Evolutionary conservation across 371 early-diverging fungal genomes (phyloP).

Genomic region (Fennellomyces sp.): DNA sequence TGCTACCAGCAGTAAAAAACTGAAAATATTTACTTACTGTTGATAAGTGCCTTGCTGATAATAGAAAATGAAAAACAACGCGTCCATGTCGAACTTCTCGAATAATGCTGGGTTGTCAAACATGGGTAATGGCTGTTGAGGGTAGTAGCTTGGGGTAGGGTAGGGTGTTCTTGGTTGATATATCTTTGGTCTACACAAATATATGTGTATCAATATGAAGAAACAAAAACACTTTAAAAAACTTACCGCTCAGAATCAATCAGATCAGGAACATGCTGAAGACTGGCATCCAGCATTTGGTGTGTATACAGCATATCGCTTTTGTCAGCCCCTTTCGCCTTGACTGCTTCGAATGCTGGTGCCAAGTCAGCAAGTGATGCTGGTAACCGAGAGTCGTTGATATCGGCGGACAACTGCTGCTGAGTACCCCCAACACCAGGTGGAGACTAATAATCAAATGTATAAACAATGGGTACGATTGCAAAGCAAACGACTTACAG

Average conservation of each 20-base stretch:
- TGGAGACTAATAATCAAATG: slow-evolving; percentile 3
- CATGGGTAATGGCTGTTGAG: slow-evolving; percentile 80
- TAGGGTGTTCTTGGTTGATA: slow-evolving; percentile 81
- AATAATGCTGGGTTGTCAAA: slow-evolving; percentile 85
- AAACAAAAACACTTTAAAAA: background rate
- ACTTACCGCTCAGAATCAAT: slow-evolving; percentile 75
- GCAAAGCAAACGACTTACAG: slow-evolving; percentile 6
- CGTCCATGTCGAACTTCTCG: slow-evolving; percentile 95
- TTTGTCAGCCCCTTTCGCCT: slow-evolving; percentile 53
- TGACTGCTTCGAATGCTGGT: slow-evolving; percentile 74
- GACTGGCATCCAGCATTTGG: slow-evolving; percentile 80
- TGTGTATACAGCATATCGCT: slow-evolving; percentile 49
- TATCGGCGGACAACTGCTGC: slow-evolving; percentile 15
- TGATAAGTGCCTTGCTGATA: slow-evolving; percentile 95
- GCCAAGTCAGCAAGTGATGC: slow-evolving; percentile 80
- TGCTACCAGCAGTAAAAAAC: background rate
- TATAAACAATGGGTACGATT: too few relatives aligned
- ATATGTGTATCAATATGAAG: background rate
- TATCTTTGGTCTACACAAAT: slow-evolving; percentile 53
- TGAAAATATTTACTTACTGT: slow-evolving; percentile 69
- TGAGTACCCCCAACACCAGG: background rate
- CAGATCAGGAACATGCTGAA: slow-evolving; percentile 75
- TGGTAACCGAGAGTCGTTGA: slow-evolving; percentile 64
- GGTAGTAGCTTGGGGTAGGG: slow-evolving; percentile 88
- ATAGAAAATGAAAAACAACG: slow-evolving; percentile 99